phyloP scores from a whole-genome alignment of 1,284 basidiomycete species.

The Amylostereum chailletii region DNA sequence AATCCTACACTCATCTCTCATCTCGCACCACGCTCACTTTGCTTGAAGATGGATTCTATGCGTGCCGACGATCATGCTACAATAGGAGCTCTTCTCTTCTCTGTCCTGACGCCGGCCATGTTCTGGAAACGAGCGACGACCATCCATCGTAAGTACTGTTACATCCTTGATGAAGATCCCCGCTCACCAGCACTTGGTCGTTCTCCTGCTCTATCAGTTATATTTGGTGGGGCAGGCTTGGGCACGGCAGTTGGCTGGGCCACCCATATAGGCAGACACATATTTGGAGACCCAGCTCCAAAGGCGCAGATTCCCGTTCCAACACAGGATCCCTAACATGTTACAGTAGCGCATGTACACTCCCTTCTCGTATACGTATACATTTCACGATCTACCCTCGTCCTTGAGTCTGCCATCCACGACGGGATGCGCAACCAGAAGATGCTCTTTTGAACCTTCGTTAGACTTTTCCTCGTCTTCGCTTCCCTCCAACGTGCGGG shows the following conservation, averaged over 20 bases:
- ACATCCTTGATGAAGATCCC: neutral
- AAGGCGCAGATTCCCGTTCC: neutral
- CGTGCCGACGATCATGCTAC: slow-evolving; percentile 62
- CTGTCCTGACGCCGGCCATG: slow-evolving; percentile 53
- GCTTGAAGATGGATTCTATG: slow-evolving; percentile 40
- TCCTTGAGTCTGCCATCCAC: slow-evolving; percentile 71
- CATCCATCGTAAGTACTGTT: slow-evolving; percentile 39
- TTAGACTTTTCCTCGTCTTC: slow-evolving; percentile 19
- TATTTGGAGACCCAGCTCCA: slow-evolving; percentile 41
- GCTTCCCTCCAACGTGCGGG: slow-evolving; percentile 21
- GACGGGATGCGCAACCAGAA: slow-evolving; percentile 58
- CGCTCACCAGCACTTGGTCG: neutral
- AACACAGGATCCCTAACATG: neutral
- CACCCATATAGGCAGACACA: slow-evolving; percentile 39
- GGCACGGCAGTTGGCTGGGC: slow-evolving; percentile 54
- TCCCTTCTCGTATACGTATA: neutral
- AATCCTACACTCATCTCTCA: neutral
- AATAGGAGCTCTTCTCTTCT: slow-evolving; percentile 55
- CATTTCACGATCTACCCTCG: slow-evolving; percentile 30
- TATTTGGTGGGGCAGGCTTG: slow-evolving; percentile 59
- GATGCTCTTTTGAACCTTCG: slow-evolving; percentile 34
- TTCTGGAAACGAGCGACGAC: slow-evolving; percentile 56
- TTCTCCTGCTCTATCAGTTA: slow-evolving; percentile 30
- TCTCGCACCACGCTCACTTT: slow-evolving; percentile 1
- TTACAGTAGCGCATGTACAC: slow-evolving; percentile 1